These are phyloP conservation scores for Aspergillus quadricinctus DNA, from an alignment of 2,329 filamentous ascomycete species.

Conservation along the genomic window DNA sequence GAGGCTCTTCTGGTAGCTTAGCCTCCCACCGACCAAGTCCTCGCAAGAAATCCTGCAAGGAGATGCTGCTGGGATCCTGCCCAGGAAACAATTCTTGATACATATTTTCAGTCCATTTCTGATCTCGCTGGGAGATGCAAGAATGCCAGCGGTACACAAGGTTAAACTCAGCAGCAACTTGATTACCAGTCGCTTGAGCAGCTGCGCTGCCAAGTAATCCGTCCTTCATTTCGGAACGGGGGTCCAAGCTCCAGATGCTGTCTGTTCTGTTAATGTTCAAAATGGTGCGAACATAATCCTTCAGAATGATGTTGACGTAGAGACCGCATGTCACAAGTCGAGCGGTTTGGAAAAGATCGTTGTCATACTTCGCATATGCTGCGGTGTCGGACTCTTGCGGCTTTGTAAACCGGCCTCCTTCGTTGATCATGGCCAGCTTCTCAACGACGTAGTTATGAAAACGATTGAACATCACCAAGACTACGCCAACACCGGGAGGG, in stretches of 20 bases:
- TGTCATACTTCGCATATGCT: slow-evolving; percentile 36
- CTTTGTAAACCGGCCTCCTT: slow-evolving; percentile 62
- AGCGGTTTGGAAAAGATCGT: slow-evolving; percentile 51
- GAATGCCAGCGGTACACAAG: slow-evolving; percentile 64
- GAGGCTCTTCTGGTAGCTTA: slow-evolving; percentile 41
- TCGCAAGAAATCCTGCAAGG: slow-evolving; percentile 36
- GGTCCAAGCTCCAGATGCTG: slow-evolving; percentile 60
- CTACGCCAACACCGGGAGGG: slow-evolving; percentile 63
- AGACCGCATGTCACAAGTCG: slow-evolving; percentile 52
- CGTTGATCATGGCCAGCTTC: slow-evolving; percentile 62
- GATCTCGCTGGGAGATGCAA: slow-evolving; percentile 56
- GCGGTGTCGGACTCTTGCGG: slow-evolving; percentile 35
- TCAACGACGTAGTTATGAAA: slow-evolving; percentile 68
- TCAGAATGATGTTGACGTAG: slow-evolving; percentile 53
- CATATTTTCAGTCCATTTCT: slow-evolving; percentile 57
- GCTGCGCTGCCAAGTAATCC: slow-evolving; percentile 43
- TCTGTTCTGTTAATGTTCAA: slow-evolving; percentile 57
- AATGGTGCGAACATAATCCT: slow-evolving; percentile 60
- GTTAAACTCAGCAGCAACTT: slow-evolving; percentile 66
- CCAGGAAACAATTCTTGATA: slow-evolving; percentile 47
- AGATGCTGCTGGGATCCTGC: slow-evolving; percentile 33
- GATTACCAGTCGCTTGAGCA: slow-evolving; percentile 58
- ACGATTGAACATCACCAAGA: slow-evolving; percentile 64
- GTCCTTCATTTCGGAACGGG: slow-evolving; percentile 55
- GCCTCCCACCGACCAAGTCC: slow-evolving; percentile 41